Conservation (phyloP, 2,329 filamentous ascomycete genomes). For the Domatiomyces globalis region DNA sequence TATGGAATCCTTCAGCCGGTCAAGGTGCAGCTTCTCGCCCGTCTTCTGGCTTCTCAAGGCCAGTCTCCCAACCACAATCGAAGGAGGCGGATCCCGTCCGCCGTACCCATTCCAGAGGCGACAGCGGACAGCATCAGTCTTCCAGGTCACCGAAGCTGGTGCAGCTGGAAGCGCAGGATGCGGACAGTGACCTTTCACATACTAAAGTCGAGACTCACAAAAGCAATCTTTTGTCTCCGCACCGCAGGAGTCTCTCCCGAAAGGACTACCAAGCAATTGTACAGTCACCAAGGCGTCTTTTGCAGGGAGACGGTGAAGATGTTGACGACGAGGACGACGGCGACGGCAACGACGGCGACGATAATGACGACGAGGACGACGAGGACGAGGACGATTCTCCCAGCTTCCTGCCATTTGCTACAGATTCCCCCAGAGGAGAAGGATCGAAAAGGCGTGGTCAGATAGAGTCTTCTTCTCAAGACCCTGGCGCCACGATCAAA, state of each 20-base stretch:
- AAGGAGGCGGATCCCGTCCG: constrained; percentile 10
- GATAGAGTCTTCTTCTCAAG: constrained; percentile 15
- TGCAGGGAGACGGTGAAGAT: constrained; percentile 16
- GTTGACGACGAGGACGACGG: constrained; percentile 23
- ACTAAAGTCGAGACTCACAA: constrained; percentile 13
- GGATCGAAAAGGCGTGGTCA: not conserved
- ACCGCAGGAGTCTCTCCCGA: constrained; percentile 10
- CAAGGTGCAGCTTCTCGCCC: constrained; percentile 1
- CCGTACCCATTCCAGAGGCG: constrained; percentile 12
- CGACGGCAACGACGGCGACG: constrained; percentile 16
- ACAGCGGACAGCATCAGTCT: constrained; percentile 16
- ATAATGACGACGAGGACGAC: constrained; percentile 16
- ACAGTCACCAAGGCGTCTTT: not conserved
- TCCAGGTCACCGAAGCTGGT: constrained; percentile 13
- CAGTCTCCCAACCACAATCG: constrained; percentile 13
- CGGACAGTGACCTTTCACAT: constrained; percentile 13
- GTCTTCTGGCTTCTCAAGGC: constrained; percentile 9
- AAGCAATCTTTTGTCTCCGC: constrained; percentile 12
- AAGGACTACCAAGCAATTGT: constrained; percentile 7
- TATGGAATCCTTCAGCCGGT: constrained; percentile 6
- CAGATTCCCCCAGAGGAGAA: constrained; percentile 8
- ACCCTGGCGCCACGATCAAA: constrained; percentile 30
- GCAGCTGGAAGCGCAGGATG: constrained; percentile 9
- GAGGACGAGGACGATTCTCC: constrained; percentile 31
- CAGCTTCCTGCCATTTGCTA: constrained; percentile 31